phyloP scores from a whole-genome alignment of 2,329 filamentous ascomycete species.

The Coniochaeta sp. region DNA sequence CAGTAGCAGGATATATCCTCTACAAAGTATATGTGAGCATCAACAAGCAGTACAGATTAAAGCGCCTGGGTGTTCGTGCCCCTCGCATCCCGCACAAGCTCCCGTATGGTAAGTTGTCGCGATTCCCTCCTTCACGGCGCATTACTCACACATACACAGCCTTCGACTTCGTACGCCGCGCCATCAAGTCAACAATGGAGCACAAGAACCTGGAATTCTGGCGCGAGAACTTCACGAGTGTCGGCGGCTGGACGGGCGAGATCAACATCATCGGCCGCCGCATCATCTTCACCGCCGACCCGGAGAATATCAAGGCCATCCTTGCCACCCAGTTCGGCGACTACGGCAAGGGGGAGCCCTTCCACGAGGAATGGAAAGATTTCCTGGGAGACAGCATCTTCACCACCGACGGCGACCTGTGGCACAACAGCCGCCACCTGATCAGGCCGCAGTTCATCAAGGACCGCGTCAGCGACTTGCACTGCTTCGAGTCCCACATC shows the following conservation, averaged over 20 bases:
- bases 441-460: conserved; percentile 83
- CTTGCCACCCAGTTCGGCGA: conserved; percentile 81
- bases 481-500: conserved; percentile 74
- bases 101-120: conserved; percentile 36
- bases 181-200: conserved; percentile 41
- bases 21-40: conserved; percentile 29
- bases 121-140: not conserved
- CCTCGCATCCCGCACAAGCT: conserved; percentile 24
- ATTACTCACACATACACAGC: conserved; percentile 32
- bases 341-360: conserved; percentile 73
- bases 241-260: conserved; percentile 53
- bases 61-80: conserved; percentile 36
- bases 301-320: conserved; percentile 86
- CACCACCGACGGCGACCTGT: conserved; percentile 69
- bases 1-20: conserved; percentile 28
- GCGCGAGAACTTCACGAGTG: conserved; percentile 38
- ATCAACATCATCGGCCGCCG: conserved; percentile 45
- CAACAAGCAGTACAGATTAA: conserved; percentile 35
- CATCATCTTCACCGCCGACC: conserved; percentile 71
- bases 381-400: conserved; percentile 75
- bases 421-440: conserved; percentile 75
- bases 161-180: conserved; percentile 55
- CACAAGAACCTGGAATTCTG: conserved; percentile 58
- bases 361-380: conserved; percentile 67
- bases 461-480: conserved; percentile 74